A percentile compares a stretch with the other conserved stretches of the same genome.
Conservation (phyloP, 768 basidiomycete species). For the Lactifluus subvellereus region DNA sequence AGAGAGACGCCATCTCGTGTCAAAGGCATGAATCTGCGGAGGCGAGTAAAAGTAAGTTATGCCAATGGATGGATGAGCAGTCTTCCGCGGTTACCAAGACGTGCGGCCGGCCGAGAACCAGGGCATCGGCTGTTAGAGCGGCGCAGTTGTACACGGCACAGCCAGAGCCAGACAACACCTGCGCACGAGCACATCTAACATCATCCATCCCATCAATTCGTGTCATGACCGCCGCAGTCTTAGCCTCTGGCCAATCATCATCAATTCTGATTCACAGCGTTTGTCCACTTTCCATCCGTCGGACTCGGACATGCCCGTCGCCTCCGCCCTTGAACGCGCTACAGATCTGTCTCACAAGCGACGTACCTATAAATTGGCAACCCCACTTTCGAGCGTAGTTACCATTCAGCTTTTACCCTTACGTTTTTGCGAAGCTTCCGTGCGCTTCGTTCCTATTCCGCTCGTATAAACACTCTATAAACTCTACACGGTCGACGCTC, state of each 20-base stretch:
- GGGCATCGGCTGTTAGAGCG: not conserved
- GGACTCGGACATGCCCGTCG: slow-evolving; percentile 14
- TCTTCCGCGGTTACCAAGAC: not conserved
- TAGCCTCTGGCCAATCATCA: not conserved
- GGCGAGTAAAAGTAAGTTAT: too few relatives aligned
- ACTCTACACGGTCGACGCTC: not conserved
- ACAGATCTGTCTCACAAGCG: slow-evolving; percentile 14
- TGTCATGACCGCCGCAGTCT: slow-evolving; percentile 1
- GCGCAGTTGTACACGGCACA: not conserved
- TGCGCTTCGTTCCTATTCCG: slow-evolving; percentile 6
- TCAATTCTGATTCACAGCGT: slow-evolving; percentile 1
- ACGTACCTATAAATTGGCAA: slow-evolving; percentile 13
- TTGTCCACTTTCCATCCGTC: not conserved
- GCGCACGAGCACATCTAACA: not conserved
- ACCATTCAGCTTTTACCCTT: slow-evolving; percentile 6
- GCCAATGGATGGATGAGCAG: not conserved
- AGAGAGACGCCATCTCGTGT: too few relatives aligned
- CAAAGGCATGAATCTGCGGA: too few relatives aligned
- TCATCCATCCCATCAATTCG: slow-evolving; percentile 8
- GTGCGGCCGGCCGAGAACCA: not conserved
- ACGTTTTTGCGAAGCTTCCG: slow-evolving; percentile 12
- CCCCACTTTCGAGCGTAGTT: not conserved
- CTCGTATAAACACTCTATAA: slow-evolving; percentile 11
- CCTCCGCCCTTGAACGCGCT: slow-evolving; percentile 4
- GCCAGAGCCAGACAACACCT: not conserved